Base-by-base conservation (phyloP, 495 filamentous ascomycete genomes). In the Penicillium simplicissimum region DNA sequence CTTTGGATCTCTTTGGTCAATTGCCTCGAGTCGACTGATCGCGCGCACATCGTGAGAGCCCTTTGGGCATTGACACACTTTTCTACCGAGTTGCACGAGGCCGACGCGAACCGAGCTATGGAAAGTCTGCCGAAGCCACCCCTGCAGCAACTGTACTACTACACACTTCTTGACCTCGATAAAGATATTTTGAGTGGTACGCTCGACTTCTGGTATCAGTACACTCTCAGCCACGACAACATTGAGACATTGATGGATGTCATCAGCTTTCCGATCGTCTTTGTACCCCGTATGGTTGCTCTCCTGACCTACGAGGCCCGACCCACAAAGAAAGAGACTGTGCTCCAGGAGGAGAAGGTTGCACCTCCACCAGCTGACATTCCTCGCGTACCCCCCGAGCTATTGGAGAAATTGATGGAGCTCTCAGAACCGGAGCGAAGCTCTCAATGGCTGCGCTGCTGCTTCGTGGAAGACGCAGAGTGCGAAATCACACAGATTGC, bases 171-270 rank as follows among this genome's bases (percentile, higher is more conserved):
- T 15, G 91, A 97, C 58, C 61, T 74, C 52, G 96, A 99, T 67
- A 91, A 96, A 61, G 96, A 98, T 59, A 81, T 99, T 7, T 79
- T 93, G 61, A 87, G 88, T 53, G 90, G 91, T 33, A 91, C 89
- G 58, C 81, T 98, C 23, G 96, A 98, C 73, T 96, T 99, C 70
- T 85, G 97, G 61, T 98, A 97, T 67, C 92, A 97, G 70, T 99
- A 91, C 70, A 97, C 93, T 0, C 89, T 93, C 2, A 85, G 89
- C 8, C 84, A 87, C 19, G 84, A 89, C n/a, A 99, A 98, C 69
- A 87, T 97, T 35, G 89, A 91, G 60, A 85, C 76, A 36, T 69
- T 92, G 55, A 79, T 89, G 36, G 79, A 85, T 52, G 65, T 74
- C 63, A 81, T 65, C 73, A 91, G 90, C 42, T 76, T 91, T 54